These are phyloP conservation scores for Cystofilobasidium ferigula DNA, from an alignment of 768 basidiomycete genomes.

Conservation along the genomic window DNA sequence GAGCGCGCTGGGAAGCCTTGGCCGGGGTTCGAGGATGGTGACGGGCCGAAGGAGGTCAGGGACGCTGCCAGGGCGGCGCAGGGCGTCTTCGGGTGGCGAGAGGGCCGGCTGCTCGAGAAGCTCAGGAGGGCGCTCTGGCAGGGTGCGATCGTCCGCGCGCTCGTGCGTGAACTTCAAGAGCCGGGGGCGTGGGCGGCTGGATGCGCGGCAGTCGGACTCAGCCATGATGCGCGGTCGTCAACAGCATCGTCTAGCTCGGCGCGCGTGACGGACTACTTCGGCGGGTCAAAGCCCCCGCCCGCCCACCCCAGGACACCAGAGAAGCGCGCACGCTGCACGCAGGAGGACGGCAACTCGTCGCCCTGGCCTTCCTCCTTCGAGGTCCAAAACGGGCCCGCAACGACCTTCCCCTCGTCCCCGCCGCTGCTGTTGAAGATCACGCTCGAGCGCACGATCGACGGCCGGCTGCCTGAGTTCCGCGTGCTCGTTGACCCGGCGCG, in stretches of 20 bases:
- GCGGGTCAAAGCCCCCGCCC: not conserved
- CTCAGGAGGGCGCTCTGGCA: not conserved
- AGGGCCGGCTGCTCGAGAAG: constrained; percentile 12
- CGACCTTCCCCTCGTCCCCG: not conserved
- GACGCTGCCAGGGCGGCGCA: not conserved
- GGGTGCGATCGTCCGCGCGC: not conserved
- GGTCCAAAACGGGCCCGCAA: not conserved
- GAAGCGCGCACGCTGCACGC: not conserved
- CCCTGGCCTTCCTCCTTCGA: not conserved
- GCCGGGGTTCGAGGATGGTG: not conserved
- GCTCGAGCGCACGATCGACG: not conserved
- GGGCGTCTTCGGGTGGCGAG: constrained; percentile 1
- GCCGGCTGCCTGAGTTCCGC: not conserved
- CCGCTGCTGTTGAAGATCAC: constrained; percentile 2
- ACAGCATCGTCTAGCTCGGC: not conserved
- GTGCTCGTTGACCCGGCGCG: not conserved
- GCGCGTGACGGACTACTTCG: constrained; percentile 7
- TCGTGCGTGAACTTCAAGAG: not conserved
- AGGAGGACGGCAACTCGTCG: not conserved
- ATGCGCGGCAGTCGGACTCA: not conserved
- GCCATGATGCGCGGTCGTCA: not conserved
- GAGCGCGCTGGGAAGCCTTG: not conserved
- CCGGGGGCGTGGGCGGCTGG: not conserved
- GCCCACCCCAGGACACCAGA: not conserved
- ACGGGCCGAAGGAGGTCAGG: not conserved